Base-by-base conservation (phyloP, 2,329 filamentous ascomycete genomes). In the Akanthomyces muscarius region DNA sequence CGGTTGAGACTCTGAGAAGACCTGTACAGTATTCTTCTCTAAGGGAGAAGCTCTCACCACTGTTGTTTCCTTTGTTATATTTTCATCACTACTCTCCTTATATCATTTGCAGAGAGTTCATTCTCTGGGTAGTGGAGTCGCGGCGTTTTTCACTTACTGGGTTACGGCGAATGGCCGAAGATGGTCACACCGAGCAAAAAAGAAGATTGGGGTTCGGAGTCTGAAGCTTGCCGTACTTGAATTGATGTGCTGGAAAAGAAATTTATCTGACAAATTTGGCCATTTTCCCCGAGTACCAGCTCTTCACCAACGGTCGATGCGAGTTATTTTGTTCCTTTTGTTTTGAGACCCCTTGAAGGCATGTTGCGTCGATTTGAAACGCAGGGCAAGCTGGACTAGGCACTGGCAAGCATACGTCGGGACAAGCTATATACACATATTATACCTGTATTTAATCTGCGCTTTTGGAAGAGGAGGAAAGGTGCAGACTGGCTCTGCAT, bases 31-130 rank as follows among this genome's bases (percentile, higher is more conserved):
- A 36, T 38, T 23, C 42, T 38, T 41, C 44, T 13, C 21, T 28
- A 47, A 53, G 36, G 41, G 30, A 61, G 30, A 33, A 58, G 18
- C n/a, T 44, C 51, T 57, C 47, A 47, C 51, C 42, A 55, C 36
- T 48, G 18, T 28, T 61, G 13, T 64, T 52, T 64, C 62, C 44
- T 64, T 64, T 64, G 62, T 63, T 56, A 14, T 3, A 55, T 21
- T 61, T 59, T n/a, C 16, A 33, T 21, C 18, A 53, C 56, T 30
- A 58, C 45, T 54, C 58, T 61, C 58, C 50, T 58, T 63, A 30
- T 52, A n/a, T 52, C 41, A 3, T 48, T 48, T n/a, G n/a, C 18
- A 14, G 18, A 23, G 52, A 44, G 44, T 18, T 44, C 28, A 36
- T 60, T 10, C 14, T 51, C 36, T n/a, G 36, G 8, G 47, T 28